These are phyloP conservation scores for Nematocida sp. DNA, from an alignment of 371 early-diverging fungal species.

Conservation along the genomic window DNA sequence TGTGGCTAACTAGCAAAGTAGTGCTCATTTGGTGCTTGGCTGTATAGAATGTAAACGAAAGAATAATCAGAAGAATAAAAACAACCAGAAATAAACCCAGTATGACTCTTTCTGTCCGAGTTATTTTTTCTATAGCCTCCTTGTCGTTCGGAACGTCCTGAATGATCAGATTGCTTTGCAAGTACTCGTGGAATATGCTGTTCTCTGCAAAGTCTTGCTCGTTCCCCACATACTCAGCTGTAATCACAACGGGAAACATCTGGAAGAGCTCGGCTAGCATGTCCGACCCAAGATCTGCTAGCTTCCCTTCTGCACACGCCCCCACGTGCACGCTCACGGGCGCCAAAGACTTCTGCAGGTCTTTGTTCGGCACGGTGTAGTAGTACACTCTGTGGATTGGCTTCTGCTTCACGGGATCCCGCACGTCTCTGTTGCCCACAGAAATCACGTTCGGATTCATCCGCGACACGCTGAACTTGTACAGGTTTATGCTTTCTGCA, in stretches of 20 bases:
- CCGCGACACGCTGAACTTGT: constrained; percentile 20
- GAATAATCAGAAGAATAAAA: neutral
- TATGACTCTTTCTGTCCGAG: constrained; percentile 19
- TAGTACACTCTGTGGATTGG: constrained; percentile 33
- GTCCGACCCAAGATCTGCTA: neutral
- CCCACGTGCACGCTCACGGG: neutral
- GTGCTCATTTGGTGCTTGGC: no score
- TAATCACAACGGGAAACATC: neutral
- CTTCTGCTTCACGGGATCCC: constrained; percentile 22
- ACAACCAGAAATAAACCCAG: neutral
- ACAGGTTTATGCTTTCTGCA: constrained; percentile 43
- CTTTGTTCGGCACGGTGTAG: constrained; percentile 1
- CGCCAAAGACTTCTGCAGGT: neutral
- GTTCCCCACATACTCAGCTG: constrained; percentile 22
- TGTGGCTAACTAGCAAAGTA: no score
- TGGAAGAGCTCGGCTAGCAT: neutral
- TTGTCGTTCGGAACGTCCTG: neutral
- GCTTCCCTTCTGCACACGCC: neutral
- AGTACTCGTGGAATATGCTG: constrained; percentile 41
- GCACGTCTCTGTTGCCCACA: constrained; percentile 2
- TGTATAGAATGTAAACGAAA: neutral
- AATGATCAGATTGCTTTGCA: constrained; percentile 22
- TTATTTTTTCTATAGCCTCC: neutral
- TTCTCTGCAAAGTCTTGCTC: constrained; percentile 34
- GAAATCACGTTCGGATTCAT: constrained; percentile 42